Evolutionary conservation across 1,284 basidiomycete species (phyloP).

Genomic region (Apiotrichum montevideense): DNA sequence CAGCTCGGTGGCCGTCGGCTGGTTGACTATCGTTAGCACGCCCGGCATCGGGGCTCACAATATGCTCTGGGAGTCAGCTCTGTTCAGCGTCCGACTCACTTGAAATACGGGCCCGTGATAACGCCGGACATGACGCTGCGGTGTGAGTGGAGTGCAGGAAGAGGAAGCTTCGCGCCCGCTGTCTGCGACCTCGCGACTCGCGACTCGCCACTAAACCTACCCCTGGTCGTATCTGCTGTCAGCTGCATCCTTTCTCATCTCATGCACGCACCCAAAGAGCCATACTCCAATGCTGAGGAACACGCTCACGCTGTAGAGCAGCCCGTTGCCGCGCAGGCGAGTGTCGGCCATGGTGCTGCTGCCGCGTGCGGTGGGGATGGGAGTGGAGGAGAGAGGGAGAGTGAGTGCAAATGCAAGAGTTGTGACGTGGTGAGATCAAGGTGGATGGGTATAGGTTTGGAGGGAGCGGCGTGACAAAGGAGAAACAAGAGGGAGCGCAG

Average conservation of each 20-base stretch:
- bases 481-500: no score
- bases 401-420: no score
- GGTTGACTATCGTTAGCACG: conserved; percentile 51
- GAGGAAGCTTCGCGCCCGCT: not conserved
- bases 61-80: conserved; percentile 24
- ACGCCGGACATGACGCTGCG: conserved; percentile 54
- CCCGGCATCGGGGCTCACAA: conserved; percentile 11
- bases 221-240: conserved; percentile 72
- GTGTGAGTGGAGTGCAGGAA: not conserved
- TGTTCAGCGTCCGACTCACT: conserved; percentile 28
- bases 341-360: not conserved
- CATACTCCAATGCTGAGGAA: conserved; percentile 50
- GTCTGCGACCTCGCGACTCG: no score
- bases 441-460: no score
- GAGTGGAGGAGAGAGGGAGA: no score
- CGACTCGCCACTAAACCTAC: conserved; percentile 47
- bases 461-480: no score
- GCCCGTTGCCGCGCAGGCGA: conserved; percentile 55
- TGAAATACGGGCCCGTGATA: conserved; percentile 89
- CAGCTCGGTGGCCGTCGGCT: conserved; percentile 58
- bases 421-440: no score
- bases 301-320: conserved; percentile 52
- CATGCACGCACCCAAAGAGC: conserved; percentile 56
- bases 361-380: no score
- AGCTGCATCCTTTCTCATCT: not conserved